Conservation (phyloP, 352 stramenopile genomes). For the Phytophthora brassicae region DNA sequence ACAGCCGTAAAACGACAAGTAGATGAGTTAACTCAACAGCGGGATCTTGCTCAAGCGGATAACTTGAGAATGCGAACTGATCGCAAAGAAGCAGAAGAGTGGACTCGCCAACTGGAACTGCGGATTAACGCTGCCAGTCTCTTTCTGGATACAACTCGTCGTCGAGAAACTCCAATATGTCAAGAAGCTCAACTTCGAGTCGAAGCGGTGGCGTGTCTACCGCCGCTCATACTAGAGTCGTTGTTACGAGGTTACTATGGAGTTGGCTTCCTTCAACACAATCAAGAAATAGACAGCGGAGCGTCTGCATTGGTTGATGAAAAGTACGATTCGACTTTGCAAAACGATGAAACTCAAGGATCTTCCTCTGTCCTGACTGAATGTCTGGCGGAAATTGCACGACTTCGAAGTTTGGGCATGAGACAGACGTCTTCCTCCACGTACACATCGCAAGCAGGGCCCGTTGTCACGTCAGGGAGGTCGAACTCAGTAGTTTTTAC, state of each 20-base stretch:
- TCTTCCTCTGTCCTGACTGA: constrained; percentile 24
- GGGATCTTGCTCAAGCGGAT: constrained; percentile 52
- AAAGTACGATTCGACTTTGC: background rate
- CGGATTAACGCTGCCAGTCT: constrained; percentile 60
- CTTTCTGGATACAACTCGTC: constrained; percentile 49
- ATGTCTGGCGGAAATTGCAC: constrained; percentile 32
- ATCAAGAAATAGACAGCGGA: background rate
- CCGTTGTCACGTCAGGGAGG: constrained; percentile 11
- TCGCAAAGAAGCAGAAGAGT: constrained; percentile 59
- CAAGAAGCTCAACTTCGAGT: constrained; percentile 67
- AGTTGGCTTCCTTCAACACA: constrained; percentile 64
- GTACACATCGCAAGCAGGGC: background rate
- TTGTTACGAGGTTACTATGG: constrained; percentile 62
- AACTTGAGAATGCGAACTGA: constrained; percentile 59
- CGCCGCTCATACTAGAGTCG: constrained; percentile 65
- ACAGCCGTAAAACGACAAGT: constrained; percentile 47
- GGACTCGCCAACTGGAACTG: constrained; percentile 45
- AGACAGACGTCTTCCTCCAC: constrained; percentile 4
- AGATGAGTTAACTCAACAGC: constrained; percentile 52
- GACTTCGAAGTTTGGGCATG: background rate
- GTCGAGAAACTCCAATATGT: constrained; percentile 54
- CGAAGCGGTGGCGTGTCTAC: constrained; percentile 63
- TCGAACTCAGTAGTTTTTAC: constrained; percentile 21
- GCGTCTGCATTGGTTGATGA: background rate
- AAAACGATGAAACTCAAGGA: background rate